Conservation (phyloP, 2,329 filamentous ascomycete genomes). For the Cordyceps fumosorosea region DNA sequence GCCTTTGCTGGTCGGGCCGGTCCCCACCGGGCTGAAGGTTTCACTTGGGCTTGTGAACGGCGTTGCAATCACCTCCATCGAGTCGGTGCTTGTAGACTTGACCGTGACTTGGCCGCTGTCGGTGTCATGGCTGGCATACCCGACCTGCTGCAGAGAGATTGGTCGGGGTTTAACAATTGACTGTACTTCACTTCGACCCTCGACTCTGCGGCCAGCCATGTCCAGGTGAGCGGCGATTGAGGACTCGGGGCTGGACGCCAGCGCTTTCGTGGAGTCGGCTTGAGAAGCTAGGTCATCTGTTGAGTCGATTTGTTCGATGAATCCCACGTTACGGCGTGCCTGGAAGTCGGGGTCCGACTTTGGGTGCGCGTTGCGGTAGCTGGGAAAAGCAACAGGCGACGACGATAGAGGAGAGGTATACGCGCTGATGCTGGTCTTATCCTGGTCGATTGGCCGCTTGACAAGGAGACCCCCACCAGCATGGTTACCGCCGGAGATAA, state of each 20-base stretch:
- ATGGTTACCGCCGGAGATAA: constrained; percentile 55
- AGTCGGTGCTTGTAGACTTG: constrained; percentile 47
- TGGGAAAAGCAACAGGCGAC: constrained; percentile 16
- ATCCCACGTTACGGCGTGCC: constrained; percentile 9
- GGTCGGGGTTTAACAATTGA: not conserved
- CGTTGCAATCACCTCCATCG: constrained; percentile 41
- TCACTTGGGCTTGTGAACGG: constrained; percentile 51
- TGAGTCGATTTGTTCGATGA: constrained; percentile 24
- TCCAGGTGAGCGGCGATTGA: constrained; percentile 10
- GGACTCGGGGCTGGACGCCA: constrained; percentile 10
- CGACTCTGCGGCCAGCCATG: not conserved
- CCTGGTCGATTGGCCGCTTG: constrained; percentile 4
- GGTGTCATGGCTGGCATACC: not conserved
- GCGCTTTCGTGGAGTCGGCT: constrained; percentile 10
- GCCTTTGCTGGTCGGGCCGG: constrained; percentile 33
- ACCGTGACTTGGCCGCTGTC: constrained; percentile 25
- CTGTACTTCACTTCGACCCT: not conserved
- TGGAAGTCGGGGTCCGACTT: constrained; percentile 40
- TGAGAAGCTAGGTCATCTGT: constrained; percentile 14
- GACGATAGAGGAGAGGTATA: constrained; percentile 10
- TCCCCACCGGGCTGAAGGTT: constrained; percentile 41
- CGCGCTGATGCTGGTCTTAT: constrained; percentile 2
- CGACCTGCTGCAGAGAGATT: constrained; percentile 6
- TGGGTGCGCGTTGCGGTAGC: constrained; percentile 38
- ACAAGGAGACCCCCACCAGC: constrained; percentile 18